These are phyloP conservation scores for Diaporthe sp. DNA, from an alignment of 2,329 filamentous ascomycete species.

Conservation along the genomic window DNA sequence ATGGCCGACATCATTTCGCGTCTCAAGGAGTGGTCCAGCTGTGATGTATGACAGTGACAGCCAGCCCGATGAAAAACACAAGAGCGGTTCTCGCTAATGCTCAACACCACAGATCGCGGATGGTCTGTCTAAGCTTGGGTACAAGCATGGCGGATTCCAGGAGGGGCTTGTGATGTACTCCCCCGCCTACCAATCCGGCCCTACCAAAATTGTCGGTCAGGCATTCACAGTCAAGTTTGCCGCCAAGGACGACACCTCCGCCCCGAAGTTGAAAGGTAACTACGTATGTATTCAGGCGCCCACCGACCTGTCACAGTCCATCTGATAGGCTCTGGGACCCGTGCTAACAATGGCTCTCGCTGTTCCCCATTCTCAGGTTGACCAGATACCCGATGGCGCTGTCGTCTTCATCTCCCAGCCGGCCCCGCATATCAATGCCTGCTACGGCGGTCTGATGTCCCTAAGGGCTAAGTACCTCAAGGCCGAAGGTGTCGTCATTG, in stretches of 20 bases:
- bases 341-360: too few relatives aligned
- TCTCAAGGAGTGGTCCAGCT: neutral
- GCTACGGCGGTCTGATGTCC: constrained; percentile 67
- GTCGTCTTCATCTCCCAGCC: constrained; percentile 65
- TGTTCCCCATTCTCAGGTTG: constrained; percentile 51
- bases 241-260: constrained; percentile 54
- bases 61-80: neutral
- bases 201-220: constrained; percentile 66
- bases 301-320: too few relatives aligned
- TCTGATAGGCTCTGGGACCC: too few relatives aligned
- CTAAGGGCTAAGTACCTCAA: constrained; percentile 57
- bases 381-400: constrained; percentile 57
- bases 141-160: constrained; percentile 64
- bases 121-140: constrained; percentile 62
- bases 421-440: constrained; percentile 58
- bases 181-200: constrained; percentile 60
- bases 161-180: constrained; percentile 65
- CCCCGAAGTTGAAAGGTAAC: constrained; percentile 58
- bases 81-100: too few relatives aligned
- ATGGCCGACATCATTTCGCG: too few relatives aligned
- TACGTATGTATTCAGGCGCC: constrained; percentile 46
- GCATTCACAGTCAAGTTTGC: constrained; percentile 67
- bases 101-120: constrained; percentile 56
- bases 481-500: constrained; percentile 62
- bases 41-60: neutral